Base-by-base conservation (phyloP, 1,139 yeast genomes). In the Nakaseomyces nivariensis region DNA sequence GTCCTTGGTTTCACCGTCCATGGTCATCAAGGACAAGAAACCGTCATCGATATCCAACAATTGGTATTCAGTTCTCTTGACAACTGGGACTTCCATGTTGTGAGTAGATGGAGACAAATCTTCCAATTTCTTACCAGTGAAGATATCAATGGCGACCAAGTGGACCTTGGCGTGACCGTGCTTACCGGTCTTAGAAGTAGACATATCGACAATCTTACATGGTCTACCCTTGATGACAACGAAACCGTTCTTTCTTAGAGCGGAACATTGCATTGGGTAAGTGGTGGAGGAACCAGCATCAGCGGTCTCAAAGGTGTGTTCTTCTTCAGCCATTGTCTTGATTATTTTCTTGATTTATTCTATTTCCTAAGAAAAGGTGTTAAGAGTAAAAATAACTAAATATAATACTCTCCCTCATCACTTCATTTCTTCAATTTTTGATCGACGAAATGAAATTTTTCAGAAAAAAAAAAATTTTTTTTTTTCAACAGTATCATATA, bases 101-200 rank as follows among this genome's bases (percentile, higher is more conserved):
- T 92, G 98, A 79, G 98, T 92, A 60, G 98, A 92, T 77, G 98
- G 98, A 64, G 98, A 92, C 74, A 92, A 86, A 77, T 92, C 98
- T 82, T 92, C 98, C 76, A 90, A 84, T 81, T 92, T 92, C 90
- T 92, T 94, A 76, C 90, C 89, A 70, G 98, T 92, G 90, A 92
- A 92, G 74, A 92, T 90, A 75, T 92, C 98, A 68, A 85, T 83
- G 73, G 97, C 97, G 63, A 92, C 97, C 79, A 92, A 83, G 78
- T 92, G 97, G 76, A 92, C 98, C 84, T 92, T 92, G 74, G 98
- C 98, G 92, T 92, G 98, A 78, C 98, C 98, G 85, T 92, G 98
- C 97, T 92, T 92, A 79, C 98, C 98, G 67, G 98, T 92, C 86
- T 92, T 92, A 71, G 98, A 92, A 71, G 98, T 92, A 60, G 98